Evolutionary conservation across 176 grass and related monocot species (phyloP).

Genomic region (Oryza glumipatula): DNA sequence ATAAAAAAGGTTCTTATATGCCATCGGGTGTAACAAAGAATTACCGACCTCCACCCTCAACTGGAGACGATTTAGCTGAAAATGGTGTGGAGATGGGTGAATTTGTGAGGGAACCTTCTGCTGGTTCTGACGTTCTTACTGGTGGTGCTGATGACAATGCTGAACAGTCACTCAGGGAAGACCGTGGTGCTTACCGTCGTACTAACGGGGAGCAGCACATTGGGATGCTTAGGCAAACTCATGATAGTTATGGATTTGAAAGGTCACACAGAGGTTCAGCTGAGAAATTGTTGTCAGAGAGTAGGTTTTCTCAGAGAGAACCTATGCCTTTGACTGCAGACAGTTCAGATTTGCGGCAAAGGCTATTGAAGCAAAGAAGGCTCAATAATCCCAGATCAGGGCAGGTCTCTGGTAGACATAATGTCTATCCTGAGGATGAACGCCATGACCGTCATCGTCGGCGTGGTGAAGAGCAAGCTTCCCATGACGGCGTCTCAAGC

Average conservation of each 20-base stretch:
- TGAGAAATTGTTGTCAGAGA: conserved; percentile 41
- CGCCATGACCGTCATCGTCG: background rate
- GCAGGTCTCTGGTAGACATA: conserved; percentile 16
- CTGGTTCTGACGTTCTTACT: conserved; percentile 45
- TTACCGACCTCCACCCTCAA: conserved; percentile 30
- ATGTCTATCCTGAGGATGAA: conserved; percentile 41
- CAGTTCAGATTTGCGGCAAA: conserved; percentile 59
- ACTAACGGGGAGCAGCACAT: conserved; percentile 24
- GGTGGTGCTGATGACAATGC: background rate
- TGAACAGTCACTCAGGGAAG: conserved; percentile 46
- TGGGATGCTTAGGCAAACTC: conserved; percentile 26
- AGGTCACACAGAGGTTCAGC: conserved; percentile 26
- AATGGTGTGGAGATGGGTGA: conserved; percentile 49
- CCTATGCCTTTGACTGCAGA: conserved; percentile 3
- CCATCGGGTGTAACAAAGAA: conserved; percentile 28
- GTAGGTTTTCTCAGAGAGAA: conserved; percentile 43
- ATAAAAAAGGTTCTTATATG: background rate
- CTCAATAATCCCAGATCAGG: conserved; percentile 26
- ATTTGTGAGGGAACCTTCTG: conserved; percentile 54
- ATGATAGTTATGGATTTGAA: conserved; percentile 43
- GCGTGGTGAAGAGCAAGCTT: conserved; percentile 27
- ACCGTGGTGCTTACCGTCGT: conserved; percentile 7
- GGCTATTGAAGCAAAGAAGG: conserved; percentile 63
- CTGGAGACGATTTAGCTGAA: conserved; percentile 37
- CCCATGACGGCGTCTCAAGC: conserved; percentile 7